Conservation (phyloP, 768 basidiomycete species). For the Cubamyces sp. region DNA sequence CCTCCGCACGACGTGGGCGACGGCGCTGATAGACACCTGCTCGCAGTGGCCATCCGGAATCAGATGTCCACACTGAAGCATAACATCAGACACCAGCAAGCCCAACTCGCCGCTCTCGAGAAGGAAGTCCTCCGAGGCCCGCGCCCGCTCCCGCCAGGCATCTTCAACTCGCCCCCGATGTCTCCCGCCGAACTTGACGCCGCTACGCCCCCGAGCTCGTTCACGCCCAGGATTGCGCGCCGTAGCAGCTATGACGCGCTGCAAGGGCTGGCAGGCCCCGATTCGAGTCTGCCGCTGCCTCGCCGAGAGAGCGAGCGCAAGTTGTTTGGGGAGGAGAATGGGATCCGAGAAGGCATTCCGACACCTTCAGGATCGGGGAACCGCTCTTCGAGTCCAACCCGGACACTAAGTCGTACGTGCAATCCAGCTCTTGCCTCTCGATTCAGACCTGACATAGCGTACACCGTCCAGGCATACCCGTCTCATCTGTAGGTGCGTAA, state of each 20-base stretch:
- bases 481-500: constrained; percentile 74
- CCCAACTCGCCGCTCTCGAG: constrained; percentile 73
- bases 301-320: constrained; percentile 48
- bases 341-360: constrained; percentile 78
- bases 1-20: background rate
- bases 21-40: background rate
- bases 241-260: constrained; percentile 76
- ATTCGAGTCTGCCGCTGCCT: constrained; percentile 75
- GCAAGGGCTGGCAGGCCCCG: constrained; percentile 72
- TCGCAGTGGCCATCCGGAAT: constrained; percentile 70
- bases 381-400: constrained; percentile 71
- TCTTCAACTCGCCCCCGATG: constrained; percentile 44
- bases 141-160: constrained; percentile 54
- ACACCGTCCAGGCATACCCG: constrained; percentile 32
- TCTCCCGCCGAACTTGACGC: constrained; percentile 38
- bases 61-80: constrained; percentile 85
- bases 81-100: constrained; percentile 82
- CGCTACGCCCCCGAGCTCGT: constrained; percentile 27
- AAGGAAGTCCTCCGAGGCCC: constrained; percentile 69
- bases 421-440: constrained; percentile 23
- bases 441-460: constrained; percentile 14
- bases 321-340: constrained; percentile 47
- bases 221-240: constrained; percentile 51
- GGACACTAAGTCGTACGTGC: constrained; percentile 77
- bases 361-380: constrained; percentile 47